Percentiles rank a stretch among this genome's conserved stretches.
phyloP scores from a whole-genome alignment of 331 rosid species.

The Malus hybrid region DNA sequence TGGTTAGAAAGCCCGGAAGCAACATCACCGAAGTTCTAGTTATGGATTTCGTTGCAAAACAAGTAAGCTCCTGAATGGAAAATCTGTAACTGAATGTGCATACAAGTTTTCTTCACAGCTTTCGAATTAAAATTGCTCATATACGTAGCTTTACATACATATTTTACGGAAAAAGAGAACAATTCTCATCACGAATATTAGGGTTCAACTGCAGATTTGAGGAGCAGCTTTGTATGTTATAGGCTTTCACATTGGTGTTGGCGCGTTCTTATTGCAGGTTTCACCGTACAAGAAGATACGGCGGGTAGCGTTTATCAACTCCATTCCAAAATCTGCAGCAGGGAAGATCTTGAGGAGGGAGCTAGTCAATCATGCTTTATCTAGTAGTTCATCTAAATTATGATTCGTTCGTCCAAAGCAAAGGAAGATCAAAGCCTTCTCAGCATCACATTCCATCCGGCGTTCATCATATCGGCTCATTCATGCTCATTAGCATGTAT shows the following conservation, averaged over 20 bases:
- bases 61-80: slow-evolving; percentile 28
- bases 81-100: neutral
- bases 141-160: too few species aligned
- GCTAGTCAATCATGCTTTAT: slow-evolving; percentile 42
- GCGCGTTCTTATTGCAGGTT: slow-evolving; percentile 43
- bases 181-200: too few species aligned
- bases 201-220: too few species aligned
- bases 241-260: neutral
- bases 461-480: neutral
- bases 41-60: slow-evolving; percentile 63
- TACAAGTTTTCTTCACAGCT: neutral
- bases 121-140: neutral
- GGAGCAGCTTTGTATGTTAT: neutral
- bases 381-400: slow-evolving; percentile 43
- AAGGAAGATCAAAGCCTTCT: neutral
- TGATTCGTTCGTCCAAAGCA: slow-evolving; percentile 11
- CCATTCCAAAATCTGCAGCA: slow-evolving; percentile 70
- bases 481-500: neutral
- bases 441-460: neutral
- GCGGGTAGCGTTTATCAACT: slow-evolving; percentile 52
- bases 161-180: too few species aligned
- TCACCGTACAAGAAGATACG: slow-evolving; percentile 89
- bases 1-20: slow-evolving; percentile 74
- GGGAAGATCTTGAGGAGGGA: slow-evolving; percentile 89
- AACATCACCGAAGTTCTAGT: slow-evolving; percentile 47